Base-by-base conservation (phyloP, 495 filamentous ascomycete genomes). In the Penicillium verhagenii region DNA sequence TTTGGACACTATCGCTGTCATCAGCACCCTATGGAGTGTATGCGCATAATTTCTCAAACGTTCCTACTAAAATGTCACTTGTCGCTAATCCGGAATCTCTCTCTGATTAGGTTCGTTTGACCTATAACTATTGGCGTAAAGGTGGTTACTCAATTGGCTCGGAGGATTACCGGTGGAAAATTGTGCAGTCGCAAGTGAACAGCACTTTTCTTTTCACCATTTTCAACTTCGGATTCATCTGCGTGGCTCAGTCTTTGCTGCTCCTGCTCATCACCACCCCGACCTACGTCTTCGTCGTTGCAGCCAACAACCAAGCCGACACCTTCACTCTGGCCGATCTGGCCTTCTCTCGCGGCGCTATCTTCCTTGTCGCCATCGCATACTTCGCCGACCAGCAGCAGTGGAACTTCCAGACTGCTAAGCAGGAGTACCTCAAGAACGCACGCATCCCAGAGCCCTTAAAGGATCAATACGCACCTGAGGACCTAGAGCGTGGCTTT, bases 81-180 rank as follows among this genome's bases (percentile, higher is more conserved):
- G 5, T 64, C 18, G 28, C 57, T 60, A 50, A 63, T n/a, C 6
- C 6, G 1, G 21, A 42, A 7, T 33, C 16, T 8, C n/a, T n/a
- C n/a, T n/a, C n/a, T 20, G 19, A 33, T 54, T 63, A 90, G 86
- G 53, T 76, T 47, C 88, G 95, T 35, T 75, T 99, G 65, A 96
- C 94, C 2, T 97, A 80, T 81, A 99, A 99, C 72, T 99, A 96
- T 70, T 96, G 89, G 88, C 88, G 95, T 47, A 95, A 90, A 70
- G 95, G 95, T 18, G 95, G 95, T 16, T 99, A 97, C 68, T 71
- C 75, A 21, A 78, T 90, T 53, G 93, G 94, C 25, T 86, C 83
- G 10, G 92, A 99, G 70, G 95, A 99, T 71, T 99, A 99, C 69
- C 83, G 95, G 67, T 97, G 93, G 93, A 56, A 72, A 38, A 74